Percentiles rank a stretch among this genome's conserved stretches.
These are phyloP conservation scores for Ashbya aceris DNA, from an alignment of 1,139 yeast species.

Conservation along the genomic window DNA sequence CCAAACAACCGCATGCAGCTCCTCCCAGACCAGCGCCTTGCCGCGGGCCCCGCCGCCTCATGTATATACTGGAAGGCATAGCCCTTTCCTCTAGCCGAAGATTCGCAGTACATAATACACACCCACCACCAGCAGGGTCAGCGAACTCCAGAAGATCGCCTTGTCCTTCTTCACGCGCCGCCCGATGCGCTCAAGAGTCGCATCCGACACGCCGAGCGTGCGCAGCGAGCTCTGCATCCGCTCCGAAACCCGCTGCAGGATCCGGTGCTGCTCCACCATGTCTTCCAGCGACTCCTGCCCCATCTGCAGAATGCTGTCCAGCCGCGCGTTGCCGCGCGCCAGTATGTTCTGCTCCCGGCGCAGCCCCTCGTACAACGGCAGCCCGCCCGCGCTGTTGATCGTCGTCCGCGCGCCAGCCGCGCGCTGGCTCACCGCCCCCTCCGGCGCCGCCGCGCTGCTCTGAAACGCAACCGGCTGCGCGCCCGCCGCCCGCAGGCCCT, in stretches of 20 bases:
- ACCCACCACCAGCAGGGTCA: slow-evolving; percentile 49
- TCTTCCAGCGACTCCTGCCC: slow-evolving; percentile 83
- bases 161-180: slow-evolving; percentile 84
- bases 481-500: slow-evolving; percentile 51
- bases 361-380: slow-evolving; percentile 56
- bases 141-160: slow-evolving; percentile 75
- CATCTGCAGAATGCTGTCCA: slow-evolving; percentile 85
- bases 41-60: slow-evolving; percentile 54
- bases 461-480: slow-evolving; percentile 38
- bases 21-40: slow-evolving; percentile 44
- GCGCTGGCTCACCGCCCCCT: slow-evolving; percentile 7
- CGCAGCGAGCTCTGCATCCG: slow-evolving; percentile 60
- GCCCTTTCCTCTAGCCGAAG: neutral
- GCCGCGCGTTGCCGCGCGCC: slow-evolving; percentile 63
- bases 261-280: slow-evolving; percentile 73
- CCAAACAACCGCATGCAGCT: slow-evolving; percentile 42
- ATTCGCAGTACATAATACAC: slow-evolving; percentile 63
- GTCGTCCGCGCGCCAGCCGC: slow-evolving; percentile 6
- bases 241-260: slow-evolving; percentile 53
- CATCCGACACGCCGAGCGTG: slow-evolving; percentile 80
- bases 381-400: slow-evolving; percentile 18
- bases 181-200: slow-evolving; percentile 75
- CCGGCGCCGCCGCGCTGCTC: slow-evolving; percentile 20
- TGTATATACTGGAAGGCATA: slow-evolving; percentile 46
- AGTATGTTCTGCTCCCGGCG: slow-evolving; percentile 58